A percentile compares a stretch with the other conserved stretches of the same genome.
Conservation (phyloP, 805 yeast genomes). For the Myxozyma monticola region DNA sequence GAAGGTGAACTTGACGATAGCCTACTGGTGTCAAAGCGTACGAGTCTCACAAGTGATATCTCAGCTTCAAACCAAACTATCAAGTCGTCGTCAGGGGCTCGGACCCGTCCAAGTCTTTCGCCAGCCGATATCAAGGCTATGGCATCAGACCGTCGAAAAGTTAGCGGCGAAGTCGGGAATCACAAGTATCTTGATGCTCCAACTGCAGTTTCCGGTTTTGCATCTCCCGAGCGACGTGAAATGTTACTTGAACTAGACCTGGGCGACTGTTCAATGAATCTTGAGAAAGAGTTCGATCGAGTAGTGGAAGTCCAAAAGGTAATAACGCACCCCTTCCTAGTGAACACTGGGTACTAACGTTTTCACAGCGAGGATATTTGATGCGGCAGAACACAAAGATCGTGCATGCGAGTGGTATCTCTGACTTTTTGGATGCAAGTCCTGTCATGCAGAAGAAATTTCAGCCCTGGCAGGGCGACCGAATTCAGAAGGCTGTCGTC, state of each 20-base stretch:
- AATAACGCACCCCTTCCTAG: neutral
- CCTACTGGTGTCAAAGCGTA: too few species aligned
- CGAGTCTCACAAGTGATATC: neutral
- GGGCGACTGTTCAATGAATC: conserved; percentile 18
- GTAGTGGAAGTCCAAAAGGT: conserved; percentile 25
- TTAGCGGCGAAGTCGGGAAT: conserved; percentile 12
- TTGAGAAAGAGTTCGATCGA: conserved; percentile 23
- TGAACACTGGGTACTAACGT: neutral
- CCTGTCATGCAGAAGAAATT: neutral
- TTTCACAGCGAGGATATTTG: conserved; percentile 23
- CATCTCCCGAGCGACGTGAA: neutral
- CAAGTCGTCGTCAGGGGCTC: conserved; percentile 18
- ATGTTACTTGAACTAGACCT: conserved; percentile 17
- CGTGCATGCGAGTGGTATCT: conserved; percentile 22
- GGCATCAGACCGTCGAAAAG: conserved; percentile 16
- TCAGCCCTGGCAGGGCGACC: too few species aligned
- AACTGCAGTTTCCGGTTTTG: conserved; percentile 1
- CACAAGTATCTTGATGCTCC: conserved; percentile 14
- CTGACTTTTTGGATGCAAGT: conserved; percentile 10
- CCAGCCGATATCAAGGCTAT: conserved; percentile 19
- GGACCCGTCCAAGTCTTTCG: conserved; percentile 25
- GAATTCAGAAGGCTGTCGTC: too few species aligned
- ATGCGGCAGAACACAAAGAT: conserved; percentile 26
- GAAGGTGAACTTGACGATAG: conserved; percentile 1
- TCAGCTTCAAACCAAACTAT: conserved; percentile 14